Evolutionary conservation across 176 grass and related monocot species (phyloP), one percentile per base, ranked within the genome.

Genomic region (Aechmea fasciata): DNA sequence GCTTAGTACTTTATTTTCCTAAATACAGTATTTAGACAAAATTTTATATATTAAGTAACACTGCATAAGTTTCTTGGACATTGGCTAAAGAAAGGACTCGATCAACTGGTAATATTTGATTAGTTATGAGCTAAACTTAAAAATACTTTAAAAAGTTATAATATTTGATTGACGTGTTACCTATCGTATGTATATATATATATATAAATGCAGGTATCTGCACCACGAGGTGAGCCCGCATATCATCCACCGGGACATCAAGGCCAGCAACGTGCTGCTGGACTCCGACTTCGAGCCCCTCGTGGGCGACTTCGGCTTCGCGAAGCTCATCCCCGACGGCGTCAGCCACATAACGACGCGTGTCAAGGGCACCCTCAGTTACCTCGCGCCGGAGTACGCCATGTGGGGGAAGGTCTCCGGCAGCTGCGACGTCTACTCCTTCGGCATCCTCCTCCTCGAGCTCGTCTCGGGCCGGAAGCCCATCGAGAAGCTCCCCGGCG

Each of bases 261-360:
- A 96, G 79, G 79, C 88, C 52, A 84, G 92, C 75, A 96, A 96
- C 74, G 83, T 96, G 50, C 76, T 96, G 10, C 84, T 96, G 17
- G 86, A 82, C 14, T 71, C 77, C 13, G 79, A 75, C 1, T 92
- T 92, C 52, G 63, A 67, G 14, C 73, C 73, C 9, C 73, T 75
- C 13, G 73, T 75, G 0, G 73, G 63, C 23, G 73, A 75, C 73
- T 75, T 75, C 49, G 73, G 73, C 63, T 75, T 75, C 63, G 73
- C 73, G 48, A 75, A 75, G 63, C 73, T 75, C 49, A 66, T 75
- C 49, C 73, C 73, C 33, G 73, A 75, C 22, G 73, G 73, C 9
- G 73, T 75, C 11, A 75, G 73, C 63, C 73, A 75, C 73, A 75
- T 75, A 63, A 75, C 73, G 13, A 75, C 63, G 2, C 48, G 73